Evolutionary conservation across 345 rosid species (phyloP).

Genomic region (Rhizophora mangle): DNA sequence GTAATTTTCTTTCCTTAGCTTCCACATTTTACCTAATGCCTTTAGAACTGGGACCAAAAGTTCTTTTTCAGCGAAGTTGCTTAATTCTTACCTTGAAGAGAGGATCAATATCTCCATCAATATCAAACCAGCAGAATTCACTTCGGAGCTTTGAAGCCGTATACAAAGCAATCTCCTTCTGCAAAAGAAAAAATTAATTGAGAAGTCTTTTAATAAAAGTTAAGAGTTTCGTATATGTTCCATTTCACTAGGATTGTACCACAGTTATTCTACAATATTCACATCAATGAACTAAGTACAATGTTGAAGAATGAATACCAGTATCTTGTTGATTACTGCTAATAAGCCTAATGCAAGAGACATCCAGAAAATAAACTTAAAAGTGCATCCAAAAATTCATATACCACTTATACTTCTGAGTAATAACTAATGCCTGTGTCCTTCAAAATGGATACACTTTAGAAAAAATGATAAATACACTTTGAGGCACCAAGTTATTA

Average conservation of each 20-base stretch:
- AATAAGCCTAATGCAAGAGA: background rate
- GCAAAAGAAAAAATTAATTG: slow-evolving; percentile 35
- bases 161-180: slow-evolving; percentile 95
- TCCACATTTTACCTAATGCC: too few species aligned
- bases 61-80: background rate
- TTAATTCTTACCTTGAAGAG: slow-evolving; percentile 72
- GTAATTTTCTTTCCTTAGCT: too few species aligned
- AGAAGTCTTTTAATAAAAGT: slow-evolving; percentile 1
- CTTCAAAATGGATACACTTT: background rate
- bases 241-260: background rate
- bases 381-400: background rate
- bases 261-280: background rate
- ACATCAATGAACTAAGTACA: background rate
- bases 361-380: background rate
- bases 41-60: background rate
- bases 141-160: slow-evolving; percentile 76
- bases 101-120: slow-evolving; percentile 90
- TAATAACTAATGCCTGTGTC: background rate
- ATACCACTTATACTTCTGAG: background rate
- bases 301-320: background rate
- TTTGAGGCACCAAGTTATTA: background rate
- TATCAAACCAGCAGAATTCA: slow-evolving; percentile 87
- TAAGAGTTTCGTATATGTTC: background rate
- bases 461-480: background rate
- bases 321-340: background rate